Percentiles rank a stretch among this genome's conserved stretches.
These are phyloP conservation scores for Hyaloscypha variabilis DNA, from an alignment of 495 filamentous ascomycete species.

Conservation along the genomic window DNA sequence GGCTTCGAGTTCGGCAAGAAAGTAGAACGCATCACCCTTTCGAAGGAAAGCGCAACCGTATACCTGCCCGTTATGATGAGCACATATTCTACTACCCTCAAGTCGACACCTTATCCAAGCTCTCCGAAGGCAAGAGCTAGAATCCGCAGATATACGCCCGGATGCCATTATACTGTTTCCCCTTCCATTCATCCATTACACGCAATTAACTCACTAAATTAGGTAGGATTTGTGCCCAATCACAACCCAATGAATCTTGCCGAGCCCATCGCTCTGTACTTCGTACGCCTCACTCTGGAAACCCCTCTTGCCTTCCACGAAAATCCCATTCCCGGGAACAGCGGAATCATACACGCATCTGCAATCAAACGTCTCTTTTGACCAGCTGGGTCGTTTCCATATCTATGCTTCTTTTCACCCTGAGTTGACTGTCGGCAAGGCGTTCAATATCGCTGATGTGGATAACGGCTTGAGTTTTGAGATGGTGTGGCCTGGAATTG, in stretches of 20 bases:
- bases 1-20: constrained; percentile 41
- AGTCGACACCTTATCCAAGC: constrained; percentile 40
- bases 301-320: constrained; percentile 31
- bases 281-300: constrained; percentile 33
- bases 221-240: constrained; percentile 44
- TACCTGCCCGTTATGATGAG: constrained; percentile 43
- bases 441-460: constrained; percentile 42
- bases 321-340: constrained; percentile 41
- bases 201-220: neutral
- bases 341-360: constrained; percentile 30
- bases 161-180: constrained; percentile 38
- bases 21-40: constrained; percentile 31
- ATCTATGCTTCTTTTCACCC: constrained; percentile 40
- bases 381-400: constrained; percentile 43
- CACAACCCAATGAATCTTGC: constrained; percentile 46
- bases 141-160: constrained; percentile 48
- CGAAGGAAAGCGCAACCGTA: constrained; percentile 44
- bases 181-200: neutral
- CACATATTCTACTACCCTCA: constrained; percentile 53
- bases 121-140: constrained; percentile 43
- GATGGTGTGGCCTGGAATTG: constrained; percentile 39
- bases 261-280: constrained; percentile 44
- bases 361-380: constrained; percentile 42
- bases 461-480: constrained; percentile 35
- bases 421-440: constrained; percentile 26